Evolutionary conservation across 163 green algal genomes (phyloP), one percentile per base, ranked within the genome.

Genomic region (Trebouxia gelatinosa): DNA sequence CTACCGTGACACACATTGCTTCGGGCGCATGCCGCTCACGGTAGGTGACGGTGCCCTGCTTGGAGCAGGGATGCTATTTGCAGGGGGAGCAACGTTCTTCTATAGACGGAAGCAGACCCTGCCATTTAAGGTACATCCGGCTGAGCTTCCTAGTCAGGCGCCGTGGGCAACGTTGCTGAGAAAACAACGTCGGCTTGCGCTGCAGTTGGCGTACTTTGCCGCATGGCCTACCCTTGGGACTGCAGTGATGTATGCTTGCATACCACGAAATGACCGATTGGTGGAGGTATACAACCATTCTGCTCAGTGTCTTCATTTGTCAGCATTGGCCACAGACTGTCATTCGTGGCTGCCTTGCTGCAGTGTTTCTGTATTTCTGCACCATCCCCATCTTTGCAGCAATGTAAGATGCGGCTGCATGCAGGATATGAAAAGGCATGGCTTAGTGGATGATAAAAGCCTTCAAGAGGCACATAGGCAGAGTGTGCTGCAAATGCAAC

Each of bases 61-160:
- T 39, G 83, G 68, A 26, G 84, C 80, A 21, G 85, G 85, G 19
- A 79, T 89, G 75, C 19, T 64, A 17, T 80, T 84, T 59, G 84
- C 68, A 16, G 40, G 31, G 16, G 81, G 78, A 26, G 77, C 80
- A 7, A 82, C 81, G 5, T 48, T 89, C 21, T 85, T 85, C 16
- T 89, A 87, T 68, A 74, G 46, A 19, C n/a, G 66, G 16, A 87
- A 86, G 74, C 71, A 83, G 54, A 87, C 82, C 2, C 58, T 34
- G 26, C 68, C 82, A 11, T 89, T 89, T 75, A 89, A 87, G 67
- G 48, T 78, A n/a, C 16, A 39, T 43, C 23, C 6, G 5, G 34
- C 3, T 48, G 51, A 5, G 11, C 39, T 0, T 0, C 17, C 1
- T 28, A 26, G 17, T 58, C n/a, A 38, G n/a, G 26, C 17, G 26